Evolutionary conservation across 257 asterid genomes (phyloP), one percentile per base, ranked within the genome.

Genomic region (Scutellaria baicalensis): DNA sequence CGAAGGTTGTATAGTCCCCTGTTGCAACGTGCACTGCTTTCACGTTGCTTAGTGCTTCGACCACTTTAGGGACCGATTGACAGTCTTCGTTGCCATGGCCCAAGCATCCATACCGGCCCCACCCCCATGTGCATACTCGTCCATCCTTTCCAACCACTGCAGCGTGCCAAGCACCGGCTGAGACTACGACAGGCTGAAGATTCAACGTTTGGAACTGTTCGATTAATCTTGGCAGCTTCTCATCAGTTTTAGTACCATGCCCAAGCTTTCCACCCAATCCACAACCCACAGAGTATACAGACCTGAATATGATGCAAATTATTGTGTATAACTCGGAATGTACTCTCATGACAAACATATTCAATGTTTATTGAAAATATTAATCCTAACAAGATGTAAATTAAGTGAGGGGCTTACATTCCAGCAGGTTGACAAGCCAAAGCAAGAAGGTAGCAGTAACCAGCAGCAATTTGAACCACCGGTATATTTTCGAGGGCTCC

Each of bases 141-240:
- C 99, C 99, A 49, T 95, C 99, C 64, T 82, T 88, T 59, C 98
- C 99, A 0, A 89, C 99, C 50, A 89, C 99, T 38, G 99, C 99
- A 48, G 99, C 97, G 56, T 95, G 99, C 99, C 99, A 95, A 69
- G 99, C 96, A 56, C 99, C 99, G 0, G 99, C 97, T 6, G 99
- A 93, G 71, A 95, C 95, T 36, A 86, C 99, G 8, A 75, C 70
- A 0, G 99, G 99, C 74, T 95, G 95, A 75, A 95, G 89, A 78
- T 88, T 89, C 81, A 95, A 72, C 1, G 81, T 80, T 66, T 60
- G 87, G 59, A 95, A 92, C 76, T 85, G 89, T 65, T 92, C 92
- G 6, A 95, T 92, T 57, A 95, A 38, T 80, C 89, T 88, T 5
- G 99, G 99, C 71, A 74, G 88, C 82, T 95, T 95, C 81, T 95